Conservation (phyloP, 257 asterid species). For the Solanum infundibuliforme region DNA sequence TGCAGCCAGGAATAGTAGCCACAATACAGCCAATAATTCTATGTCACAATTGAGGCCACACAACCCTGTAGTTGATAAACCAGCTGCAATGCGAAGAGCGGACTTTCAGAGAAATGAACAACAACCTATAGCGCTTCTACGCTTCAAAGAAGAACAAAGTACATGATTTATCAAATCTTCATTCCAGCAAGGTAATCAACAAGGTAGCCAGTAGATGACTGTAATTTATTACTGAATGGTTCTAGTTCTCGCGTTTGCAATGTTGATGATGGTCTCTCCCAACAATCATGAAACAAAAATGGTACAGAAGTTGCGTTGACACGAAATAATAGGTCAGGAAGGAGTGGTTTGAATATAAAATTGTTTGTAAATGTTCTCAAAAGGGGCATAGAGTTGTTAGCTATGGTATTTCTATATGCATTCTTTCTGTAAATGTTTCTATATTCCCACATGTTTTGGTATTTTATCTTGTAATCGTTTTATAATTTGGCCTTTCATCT, state of each 20-base stretch:
- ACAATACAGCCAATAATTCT: conserved; percentile 30
- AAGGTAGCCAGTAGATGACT: conserved; percentile 1
- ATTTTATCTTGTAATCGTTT: not conserved
- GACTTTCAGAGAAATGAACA: conserved; percentile 38
- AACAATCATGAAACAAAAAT: conserved; percentile 3
- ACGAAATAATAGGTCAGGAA: conserved; percentile 1
- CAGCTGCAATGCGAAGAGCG: conserved; percentile 11
- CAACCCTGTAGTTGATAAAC: conserved; percentile 15
- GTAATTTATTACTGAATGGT: not conserved
- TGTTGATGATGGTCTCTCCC: conserved; percentile 9
- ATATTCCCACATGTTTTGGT: conserved; percentile 1
- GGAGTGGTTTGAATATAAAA: conserved; percentile 10
- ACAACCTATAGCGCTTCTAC: conserved; percentile 42
- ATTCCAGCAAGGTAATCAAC: not conserved
- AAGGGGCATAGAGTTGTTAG: conserved; percentile 10
- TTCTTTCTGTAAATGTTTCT: conserved; percentile 43
- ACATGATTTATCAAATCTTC: conserved; percentile 12
- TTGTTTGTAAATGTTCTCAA: conserved; percentile 26
- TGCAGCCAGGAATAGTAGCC: conserved; percentile 60
- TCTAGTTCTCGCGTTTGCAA: conserved; percentile 11
- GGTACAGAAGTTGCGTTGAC: conserved; percentile 16
- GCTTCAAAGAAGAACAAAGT: conserved; percentile 64
- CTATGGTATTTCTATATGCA: conserved; percentile 17
- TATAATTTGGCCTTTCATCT: not conserved
- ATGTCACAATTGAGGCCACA: conserved; percentile 45